Evolutionary conservation across 768 basidiomycete species (phyloP), one percentile per base, ranked within the genome.

Genomic region (Tulasnella calospora): DNA sequence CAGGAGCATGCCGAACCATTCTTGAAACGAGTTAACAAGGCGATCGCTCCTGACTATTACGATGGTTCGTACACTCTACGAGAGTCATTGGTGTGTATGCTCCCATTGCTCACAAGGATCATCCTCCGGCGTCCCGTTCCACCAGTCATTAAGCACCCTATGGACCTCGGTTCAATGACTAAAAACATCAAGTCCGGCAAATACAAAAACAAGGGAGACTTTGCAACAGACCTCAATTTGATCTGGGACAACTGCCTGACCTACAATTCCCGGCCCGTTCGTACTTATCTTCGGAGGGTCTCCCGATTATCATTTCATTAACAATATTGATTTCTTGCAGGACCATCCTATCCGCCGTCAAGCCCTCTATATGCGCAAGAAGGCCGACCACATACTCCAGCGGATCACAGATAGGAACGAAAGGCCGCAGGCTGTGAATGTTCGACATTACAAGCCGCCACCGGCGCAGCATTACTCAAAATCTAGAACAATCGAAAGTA

Each of bases 201-300:
- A 71, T 98, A 98, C 89, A 96, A 96, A 85, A 94, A 91, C 40
- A 99, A 99, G 85, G 88, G 90, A 80, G 94, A 96, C 82, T 99
- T 99, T 85, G 92, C 92, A 80, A 92, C 94, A 79, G 98, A 99
- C 85, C 86, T 99, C 61, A 94, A 97, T 81, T 89, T 98, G 80
- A 98, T 99, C 81, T 99, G 98, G 98, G 90, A 90, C 70, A 99
- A 99, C 81, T 98, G 97, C 84, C 89, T 92, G 80, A 90, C 89
- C 7, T 99, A 99, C 84, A 99, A 99, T 84, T 92, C 94, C 23
- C 89, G 91, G 15, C 93, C 95, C 86, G 96, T 95, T 81, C 79
- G 92, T 88, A 21, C 70, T 47, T 21, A 33, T 21, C 74, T 72
- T 15, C 44, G 35, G 21, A 76, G 46, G 13, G 27, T 35, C 67